Conservation (phyloP, 78 protist species). For the Anaeramoeba flamelloides region DNA sequence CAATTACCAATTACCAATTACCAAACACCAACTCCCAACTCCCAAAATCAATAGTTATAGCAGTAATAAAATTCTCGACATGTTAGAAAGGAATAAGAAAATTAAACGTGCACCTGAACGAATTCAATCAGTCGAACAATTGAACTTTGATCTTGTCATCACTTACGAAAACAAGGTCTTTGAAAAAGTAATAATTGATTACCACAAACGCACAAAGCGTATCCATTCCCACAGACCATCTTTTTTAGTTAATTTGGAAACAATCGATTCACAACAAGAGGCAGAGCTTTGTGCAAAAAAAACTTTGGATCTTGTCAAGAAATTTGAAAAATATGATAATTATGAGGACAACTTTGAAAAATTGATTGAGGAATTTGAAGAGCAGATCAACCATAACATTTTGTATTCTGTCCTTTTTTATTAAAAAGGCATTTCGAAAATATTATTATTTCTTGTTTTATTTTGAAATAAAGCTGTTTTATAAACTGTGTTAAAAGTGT, state of each 20-base stretch:
- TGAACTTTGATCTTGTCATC: not conserved
- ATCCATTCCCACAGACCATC: not conserved
- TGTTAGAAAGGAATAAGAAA: not conserved
- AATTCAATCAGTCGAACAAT: not conserved
- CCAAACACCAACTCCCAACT: not conserved
- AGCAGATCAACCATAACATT: too few species aligned
- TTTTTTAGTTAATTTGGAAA: not conserved
- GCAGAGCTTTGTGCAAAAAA: too few species aligned
- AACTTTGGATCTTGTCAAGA: too few species aligned
- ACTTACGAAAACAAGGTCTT: not conserved
- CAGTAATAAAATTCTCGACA: not conserved
- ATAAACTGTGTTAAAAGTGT: too few species aligned
- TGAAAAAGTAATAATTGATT: not conserved
- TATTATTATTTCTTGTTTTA: too few species aligned
- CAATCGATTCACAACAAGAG: not conserved
- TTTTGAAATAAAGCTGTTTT: too few species aligned
- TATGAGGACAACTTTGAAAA: too few species aligned
- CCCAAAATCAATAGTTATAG: not conserved
- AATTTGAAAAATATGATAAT: too few species aligned
- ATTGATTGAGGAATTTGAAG: too few species aligned
- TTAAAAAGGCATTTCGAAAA: too few species aligned
- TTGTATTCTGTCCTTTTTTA: too few species aligned
- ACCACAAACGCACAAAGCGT: not conserved
- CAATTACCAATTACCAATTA: not conserved
- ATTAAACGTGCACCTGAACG: not conserved